Evolutionary conservation across 2,329 filamentous ascomycete genomes (phyloP).

Genomic region (Stemphylium lycopersici): DNA sequence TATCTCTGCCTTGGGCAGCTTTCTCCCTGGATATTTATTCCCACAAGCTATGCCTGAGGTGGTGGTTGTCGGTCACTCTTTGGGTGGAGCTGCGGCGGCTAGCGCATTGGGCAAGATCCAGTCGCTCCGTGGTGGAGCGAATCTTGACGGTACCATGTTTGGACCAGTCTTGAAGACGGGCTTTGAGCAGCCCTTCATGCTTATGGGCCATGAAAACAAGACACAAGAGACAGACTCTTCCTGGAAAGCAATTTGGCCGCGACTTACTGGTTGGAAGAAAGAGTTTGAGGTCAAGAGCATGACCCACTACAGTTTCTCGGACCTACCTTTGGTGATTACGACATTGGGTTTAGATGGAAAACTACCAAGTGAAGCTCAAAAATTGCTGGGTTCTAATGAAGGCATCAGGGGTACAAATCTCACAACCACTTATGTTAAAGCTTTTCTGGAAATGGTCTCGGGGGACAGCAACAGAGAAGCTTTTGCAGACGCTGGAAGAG

Average conservation of each 20-base stretch:
- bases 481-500: not conserved
- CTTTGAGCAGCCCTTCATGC: constrained; percentile 28
- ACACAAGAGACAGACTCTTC: constrained; percentile 36
- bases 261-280: constrained; percentile 33
- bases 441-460: constrained; percentile 30
- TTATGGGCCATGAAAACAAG: constrained; percentile 38
- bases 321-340: constrained; percentile 26
- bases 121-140: constrained; percentile 36
- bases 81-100: constrained; percentile 44
- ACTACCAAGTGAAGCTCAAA: constrained; percentile 23
- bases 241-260: constrained; percentile 33
- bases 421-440: constrained; percentile 24
- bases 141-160: constrained; percentile 47
- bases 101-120: constrained; percentile 18
- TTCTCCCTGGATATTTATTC: not conserved
- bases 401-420: constrained; percentile 28
- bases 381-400: constrained; percentile 30
- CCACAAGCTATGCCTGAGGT: not conserved
- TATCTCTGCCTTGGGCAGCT: constrained; percentile 8
- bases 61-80: constrained; percentile 44
- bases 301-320: constrained; percentile 39
- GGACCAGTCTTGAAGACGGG: constrained; percentile 22
- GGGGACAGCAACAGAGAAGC: constrained; percentile 16
- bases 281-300: constrained; percentile 33
- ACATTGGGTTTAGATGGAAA: constrained; percentile 23